These are phyloP conservation scores for Neonectria punicea DNA, from an alignment of 2,329 filamentous ascomycete species.

Conservation along the genomic window DNA sequence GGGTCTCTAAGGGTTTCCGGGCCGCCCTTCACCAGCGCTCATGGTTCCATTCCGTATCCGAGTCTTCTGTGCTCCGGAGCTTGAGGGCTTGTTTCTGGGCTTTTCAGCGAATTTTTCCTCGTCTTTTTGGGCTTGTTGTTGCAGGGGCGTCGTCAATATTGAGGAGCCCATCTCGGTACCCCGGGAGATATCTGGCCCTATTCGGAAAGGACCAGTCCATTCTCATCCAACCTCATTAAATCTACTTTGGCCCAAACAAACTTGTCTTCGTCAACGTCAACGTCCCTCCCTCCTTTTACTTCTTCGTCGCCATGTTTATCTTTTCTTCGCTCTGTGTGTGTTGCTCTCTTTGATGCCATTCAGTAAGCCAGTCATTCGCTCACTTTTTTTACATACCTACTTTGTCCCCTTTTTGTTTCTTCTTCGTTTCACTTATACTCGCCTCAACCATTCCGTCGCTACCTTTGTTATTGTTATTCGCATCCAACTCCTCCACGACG, in stretches of 20 bases:
- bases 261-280: not conserved
- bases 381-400: not conserved
- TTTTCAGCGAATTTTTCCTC: not conserved
- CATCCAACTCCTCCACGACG: not conserved
- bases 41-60: not conserved
- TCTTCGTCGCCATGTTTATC: not conserved
- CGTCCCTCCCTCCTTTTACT: not conserved
- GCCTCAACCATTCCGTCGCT: constrained; percentile 3
- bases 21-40: not conserved
- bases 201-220: constrained; percentile 1
- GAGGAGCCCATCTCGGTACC: constrained; percentile 9
- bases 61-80: not conserved
- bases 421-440: constrained; percentile 7
- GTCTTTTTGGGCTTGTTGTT: not conserved
- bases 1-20: not conserved
- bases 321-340: not conserved
- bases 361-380: constrained; percentile 10
- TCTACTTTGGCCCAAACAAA: constrained; percentile 1
- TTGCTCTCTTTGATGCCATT: not conserved
- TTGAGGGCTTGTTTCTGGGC: not conserved
- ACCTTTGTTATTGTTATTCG: not conserved
- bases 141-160: not conserved
- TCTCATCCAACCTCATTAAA: constrained; percentile 5
- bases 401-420: not conserved
- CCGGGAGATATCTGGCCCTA: constrained; percentile 6